A percentile compares a stretch with the other conserved stretches of the same genome.
phyloP scores from a whole-genome alignment of 441 rosid genomes.

The Gossypium gossypioides region DNA sequence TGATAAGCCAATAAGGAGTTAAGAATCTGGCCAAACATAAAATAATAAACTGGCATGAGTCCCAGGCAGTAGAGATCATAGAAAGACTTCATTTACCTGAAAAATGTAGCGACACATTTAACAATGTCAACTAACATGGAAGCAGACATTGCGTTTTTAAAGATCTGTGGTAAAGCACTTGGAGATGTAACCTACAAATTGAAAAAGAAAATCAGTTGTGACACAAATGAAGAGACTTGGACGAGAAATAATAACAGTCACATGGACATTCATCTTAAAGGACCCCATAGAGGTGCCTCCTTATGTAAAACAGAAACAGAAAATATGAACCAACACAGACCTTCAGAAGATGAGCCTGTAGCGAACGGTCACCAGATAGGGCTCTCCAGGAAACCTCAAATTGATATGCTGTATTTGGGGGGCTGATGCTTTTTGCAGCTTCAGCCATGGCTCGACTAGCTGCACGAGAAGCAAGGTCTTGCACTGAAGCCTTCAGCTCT shows the following conservation, averaged over 20 bases:
- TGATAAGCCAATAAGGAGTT: slow-evolving; percentile 16
- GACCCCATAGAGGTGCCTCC: neutral
- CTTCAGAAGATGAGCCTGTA: slow-evolving; percentile 65
- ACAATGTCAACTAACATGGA: slow-evolving; percentile 60
- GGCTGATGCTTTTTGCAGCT: slow-evolving; percentile 51
- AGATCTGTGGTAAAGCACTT: slow-evolving; percentile 57
- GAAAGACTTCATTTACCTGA: slow-evolving; percentile 34
- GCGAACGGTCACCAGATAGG: slow-evolving; percentile 46
- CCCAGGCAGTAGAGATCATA: neutral
- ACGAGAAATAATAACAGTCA: neutral
- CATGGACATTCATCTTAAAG: neutral
- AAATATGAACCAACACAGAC: slow-evolving; percentile 24
- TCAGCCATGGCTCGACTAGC: slow-evolving; percentile 65
- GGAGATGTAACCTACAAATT: slow-evolving; percentile 57
- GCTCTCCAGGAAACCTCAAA: slow-evolving; percentile 83
- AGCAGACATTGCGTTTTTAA: slow-evolving; percentile 68
- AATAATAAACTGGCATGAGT: neutral
- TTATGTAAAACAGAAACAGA: neutral
- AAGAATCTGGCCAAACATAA: neutral
- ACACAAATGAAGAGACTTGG: neutral
- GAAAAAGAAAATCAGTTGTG: neutral
- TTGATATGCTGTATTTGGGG: slow-evolving; percentile 78
- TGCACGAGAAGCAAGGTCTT: slow-evolving; percentile 79
- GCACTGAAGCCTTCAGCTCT: slow-evolving; percentile 54
- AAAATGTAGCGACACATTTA: slow-evolving; percentile 58